These are phyloP conservation scores for Acacia confusa DNA, from an alignment of 306 rosid genomes.

Conservation along the genomic window DNA sequence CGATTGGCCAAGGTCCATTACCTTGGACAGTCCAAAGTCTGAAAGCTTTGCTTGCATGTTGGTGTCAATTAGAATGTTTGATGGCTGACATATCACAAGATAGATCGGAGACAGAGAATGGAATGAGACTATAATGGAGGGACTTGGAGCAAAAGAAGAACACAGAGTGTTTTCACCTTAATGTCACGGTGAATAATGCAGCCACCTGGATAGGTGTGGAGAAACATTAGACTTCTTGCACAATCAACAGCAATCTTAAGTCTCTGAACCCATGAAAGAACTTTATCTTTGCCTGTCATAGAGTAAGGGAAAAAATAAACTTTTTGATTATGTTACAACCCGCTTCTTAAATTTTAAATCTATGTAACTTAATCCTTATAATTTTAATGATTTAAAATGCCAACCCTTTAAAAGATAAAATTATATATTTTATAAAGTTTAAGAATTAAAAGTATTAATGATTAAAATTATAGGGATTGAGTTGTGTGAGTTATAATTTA, in stretches of 20 bases:
- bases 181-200: constrained; percentile 73
- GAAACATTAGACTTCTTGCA: constrained; percentile 68
- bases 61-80: constrained; percentile 58
- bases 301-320: neutral
- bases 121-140: neutral
- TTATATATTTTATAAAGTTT: too few relatives aligned
- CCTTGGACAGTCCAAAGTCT: constrained; percentile 68
- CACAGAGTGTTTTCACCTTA: constrained; percentile 39
- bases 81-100: constrained; percentile 46
- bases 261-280: constrained; percentile 63
- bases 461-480: too few relatives aligned
- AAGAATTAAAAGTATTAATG: too few relatives aligned
- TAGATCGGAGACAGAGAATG: neutral
- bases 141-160: neutral
- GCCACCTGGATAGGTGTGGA: constrained; percentile 59
- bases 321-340: too few relatives aligned
- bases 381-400: too few relatives aligned
- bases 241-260: constrained; percentile 56
- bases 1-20: constrained; percentile 58
- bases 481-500: too few relatives aligned
- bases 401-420: too few relatives aligned
- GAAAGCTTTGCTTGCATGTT: constrained; percentile 67
- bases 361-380: too few relatives aligned
- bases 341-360: too few relatives aligned
- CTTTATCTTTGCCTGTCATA: constrained; percentile 47